Evolutionary conservation across 2,329 filamentous ascomycete genomes (phyloP), one percentile per base, ranked within the genome.

Genomic region (Penicillium brevicompactum): DNA sequence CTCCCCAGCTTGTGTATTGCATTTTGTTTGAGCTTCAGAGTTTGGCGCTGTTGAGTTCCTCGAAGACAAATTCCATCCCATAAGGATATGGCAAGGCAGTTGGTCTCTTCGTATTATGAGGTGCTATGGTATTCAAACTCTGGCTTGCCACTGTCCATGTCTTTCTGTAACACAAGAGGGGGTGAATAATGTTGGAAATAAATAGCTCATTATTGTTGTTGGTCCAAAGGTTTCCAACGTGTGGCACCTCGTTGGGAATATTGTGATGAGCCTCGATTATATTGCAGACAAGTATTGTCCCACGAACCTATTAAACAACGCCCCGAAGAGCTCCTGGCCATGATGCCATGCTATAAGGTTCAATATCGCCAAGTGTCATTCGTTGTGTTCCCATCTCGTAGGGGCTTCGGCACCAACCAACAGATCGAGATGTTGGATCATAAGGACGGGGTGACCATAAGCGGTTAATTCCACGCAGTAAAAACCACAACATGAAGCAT

Each of bases 361-460:
- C 6, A 27, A 27, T 53, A 53, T 31, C 43, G 56, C 54, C 59
- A 59, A 43, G 4, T 4, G n/a, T 4, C 13, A n/a, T 7, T n/a
- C 6, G 13, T 16, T 13, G 34, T 37, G 34, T 37, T 55, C 22
- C 40, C 30, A 27, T 52, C 30, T 34, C 34, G 44, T 43, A 44
- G 34, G 11, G 31, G 32, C 34, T 24, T n/a, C 13, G 13, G 34
- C 13, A 16, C 14, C 24, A 46, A 21, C 22, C 18, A 42, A 45
- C 48, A 49, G 34, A n/a, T n/a, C 34, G 13, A n/a, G 18, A 45
- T 22, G n/a, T 24, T 18, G 31, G 46, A 57, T 57, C 2, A 37
- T 42, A 51, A 44, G 43, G 11, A 9, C 7, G 16, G 43, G 18
- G 44, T 14, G 22, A 31, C n/a, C 22, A 37, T 37, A 37, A 37